Conservation (phyloP, 2,329 filamentous ascomycete species). For the Nothomitra cinnamomea region DNA sequence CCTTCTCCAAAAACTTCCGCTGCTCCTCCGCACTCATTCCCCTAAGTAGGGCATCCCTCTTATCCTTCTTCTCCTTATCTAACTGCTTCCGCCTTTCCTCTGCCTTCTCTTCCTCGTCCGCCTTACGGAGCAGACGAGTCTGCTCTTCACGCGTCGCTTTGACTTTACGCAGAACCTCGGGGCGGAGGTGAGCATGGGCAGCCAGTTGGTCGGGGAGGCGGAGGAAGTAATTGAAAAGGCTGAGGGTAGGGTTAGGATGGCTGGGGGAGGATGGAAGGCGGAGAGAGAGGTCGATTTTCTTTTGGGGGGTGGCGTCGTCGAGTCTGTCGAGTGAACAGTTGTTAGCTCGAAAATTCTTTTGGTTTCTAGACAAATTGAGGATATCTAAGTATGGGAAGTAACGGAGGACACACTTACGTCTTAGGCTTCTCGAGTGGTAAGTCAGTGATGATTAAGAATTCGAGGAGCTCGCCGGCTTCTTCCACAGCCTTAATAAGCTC, state of each 20-base stretch:
- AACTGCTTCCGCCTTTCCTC: conserved; percentile 36
- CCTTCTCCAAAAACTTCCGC: conserved; percentile 51
- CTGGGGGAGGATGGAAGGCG: conserved; percentile 42
- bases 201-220: conserved; percentile 73
- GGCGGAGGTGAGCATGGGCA: conserved; percentile 63
- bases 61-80: conserved; percentile 60
- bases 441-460: conserved; percentile 79
- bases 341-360: too few species aligned
- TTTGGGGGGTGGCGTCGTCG: conserved; percentile 68
- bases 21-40: conserved; percentile 44
- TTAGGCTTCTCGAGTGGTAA: conserved; percentile 75
- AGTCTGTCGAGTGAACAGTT: too few species aligned
- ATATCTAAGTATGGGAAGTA: too few species aligned
- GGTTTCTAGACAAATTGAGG: too few species aligned
- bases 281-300: conserved; percentile 65
- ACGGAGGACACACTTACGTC: conserved; percentile 39
- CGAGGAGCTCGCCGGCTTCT: conserved; percentile 61
- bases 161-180: conserved; percentile 77
- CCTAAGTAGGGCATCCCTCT: conserved; percentile 54
- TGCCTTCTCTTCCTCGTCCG: conserved; percentile 53
- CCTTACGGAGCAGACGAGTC: conserved; percentile 60
- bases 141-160: conserved; percentile 64
- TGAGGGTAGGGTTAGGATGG: conserved; percentile 35
- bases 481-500: conserved; percentile 70
- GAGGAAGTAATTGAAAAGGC: conserved; percentile 67